Evolutionary conservation across 306 rosid species (phyloP), one percentile per base, ranked within the genome.

Genomic region (Gynostemma pentaphyllum): DNA sequence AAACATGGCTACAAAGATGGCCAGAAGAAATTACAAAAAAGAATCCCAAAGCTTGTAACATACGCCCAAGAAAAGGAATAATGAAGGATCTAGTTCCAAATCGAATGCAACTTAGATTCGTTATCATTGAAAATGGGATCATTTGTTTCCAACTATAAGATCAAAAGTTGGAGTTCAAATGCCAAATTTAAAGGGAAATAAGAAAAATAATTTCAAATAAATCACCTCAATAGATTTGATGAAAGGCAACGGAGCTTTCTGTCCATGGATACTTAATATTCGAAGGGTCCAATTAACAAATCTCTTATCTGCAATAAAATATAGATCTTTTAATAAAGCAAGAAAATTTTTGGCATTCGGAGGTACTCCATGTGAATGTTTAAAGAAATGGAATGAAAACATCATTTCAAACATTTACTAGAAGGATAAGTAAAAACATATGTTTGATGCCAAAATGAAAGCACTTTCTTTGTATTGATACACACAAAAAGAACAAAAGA

Each of bases 261-360:
- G 85, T 55, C 88, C 88, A 68, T 92, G 96, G 45, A 76, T 76
- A 69, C 99, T 88, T 49, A 82, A 83, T 36, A 92, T 62, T 49
- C 94, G 95, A 75, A 92, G 95, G 55, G 82, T 86, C 99, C 96
- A 92, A 79, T 86, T 88, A 72, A 88, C 94, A 75, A 77, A 79
- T 75, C 73, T 84, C 80, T 80, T 76, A 83, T 92, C 96, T 92
- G 94, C 45, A 68, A 71, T 68, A 59, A 45, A 15, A 18, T 19
- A 36, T 13, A 23, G 36, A 51, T 5, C 19, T 24, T 26, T 11
- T 13, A 10, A 51, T 12, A 12, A 51, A 15, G 18, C 57, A 50
- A 7, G 32, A 1, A 6, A 59, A 34, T 19, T 34, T 59, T 11
- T 30, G 26, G 15, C 47, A 59, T 59, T 57, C 64, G 19, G 28